Percentiles rank a stretch among this genome's conserved stretches.
phyloP scores from a whole-genome alignment of 2,329 filamentous ascomycete genomes.

The Colletotrichum tabaci region DNA sequence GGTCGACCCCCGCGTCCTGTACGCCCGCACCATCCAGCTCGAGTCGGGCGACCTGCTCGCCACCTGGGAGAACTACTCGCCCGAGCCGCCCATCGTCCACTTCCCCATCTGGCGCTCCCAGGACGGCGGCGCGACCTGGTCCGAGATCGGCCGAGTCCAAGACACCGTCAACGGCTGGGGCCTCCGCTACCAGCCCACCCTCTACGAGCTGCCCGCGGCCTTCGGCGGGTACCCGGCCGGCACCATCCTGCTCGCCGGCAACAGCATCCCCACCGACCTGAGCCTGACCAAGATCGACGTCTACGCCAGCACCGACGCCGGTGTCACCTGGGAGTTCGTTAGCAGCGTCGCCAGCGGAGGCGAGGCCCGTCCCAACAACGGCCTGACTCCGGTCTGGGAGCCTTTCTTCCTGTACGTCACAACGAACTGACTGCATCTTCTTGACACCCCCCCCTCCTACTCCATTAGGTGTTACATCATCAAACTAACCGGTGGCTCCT shows the following conservation, averaged over 20 bases:
- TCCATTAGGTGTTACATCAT: no score
- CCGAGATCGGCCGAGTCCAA: slow-evolving; percentile 72
- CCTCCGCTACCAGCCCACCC: slow-evolving; percentile 77
- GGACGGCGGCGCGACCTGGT: slow-evolving; percentile 73
- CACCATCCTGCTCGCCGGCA: slow-evolving; percentile 75
- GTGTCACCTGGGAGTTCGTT: slow-evolving; percentile 76
- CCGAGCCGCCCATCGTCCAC: slow-evolving; percentile 67
- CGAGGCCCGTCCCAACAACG: slow-evolving; percentile 73
- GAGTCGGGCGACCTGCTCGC: slow-evolving; percentile 62
- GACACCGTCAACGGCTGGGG: slow-evolving; percentile 77
- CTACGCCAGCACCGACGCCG: slow-evolving; percentile 75
- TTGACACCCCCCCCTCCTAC: no score
- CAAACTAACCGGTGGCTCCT: neutral
- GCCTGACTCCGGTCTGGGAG: slow-evolving; percentile 80
- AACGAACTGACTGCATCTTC: neutral
- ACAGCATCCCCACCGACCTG: slow-evolving; percentile 71
- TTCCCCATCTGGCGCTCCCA: slow-evolving; percentile 69
- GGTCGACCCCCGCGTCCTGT: slow-evolving; percentile 60
- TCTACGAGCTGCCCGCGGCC: slow-evolving; percentile 73
- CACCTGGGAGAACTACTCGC: slow-evolving; percentile 71
- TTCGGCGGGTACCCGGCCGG: slow-evolving; percentile 73
- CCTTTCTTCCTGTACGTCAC: slow-evolving; percentile 70
- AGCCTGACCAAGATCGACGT: slow-evolving; percentile 77
- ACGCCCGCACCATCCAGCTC: slow-evolving; percentile 61
- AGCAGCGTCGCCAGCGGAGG: slow-evolving; percentile 76